Evolutionary conservation across 805 yeast genomes (phyloP).

Genomic region (Peterozyma toletana): DNA sequence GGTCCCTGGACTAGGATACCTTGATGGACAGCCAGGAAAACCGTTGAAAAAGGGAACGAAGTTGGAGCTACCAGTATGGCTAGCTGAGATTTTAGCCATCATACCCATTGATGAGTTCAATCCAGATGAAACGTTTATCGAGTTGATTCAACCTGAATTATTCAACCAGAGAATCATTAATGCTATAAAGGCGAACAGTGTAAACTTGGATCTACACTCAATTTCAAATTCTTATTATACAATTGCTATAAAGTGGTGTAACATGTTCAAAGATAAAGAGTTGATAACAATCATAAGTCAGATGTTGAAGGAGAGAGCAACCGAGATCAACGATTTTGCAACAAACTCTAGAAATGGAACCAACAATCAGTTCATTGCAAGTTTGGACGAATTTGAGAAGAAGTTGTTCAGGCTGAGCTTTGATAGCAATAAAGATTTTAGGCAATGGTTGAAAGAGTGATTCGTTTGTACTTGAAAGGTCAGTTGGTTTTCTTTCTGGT

Average conservation of each 20-base stretch:
- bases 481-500: no score
- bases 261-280: conserved; percentile 59
- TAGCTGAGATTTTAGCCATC: conserved; percentile 71
- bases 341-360: conserved; percentile 28
- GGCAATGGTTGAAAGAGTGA: background rate
- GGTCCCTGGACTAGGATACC: conserved; percentile 82
- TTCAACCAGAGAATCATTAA: conserved; percentile 61
- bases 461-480: no score
- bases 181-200: conserved; percentile 72
- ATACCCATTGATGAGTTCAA: conserved; percentile 22
- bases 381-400: conserved; percentile 75
- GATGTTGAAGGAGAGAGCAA: conserved; percentile 59
- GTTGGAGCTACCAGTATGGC: conserved; percentile 82
- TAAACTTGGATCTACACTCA: conserved; percentile 57
- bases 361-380: conserved; percentile 40
- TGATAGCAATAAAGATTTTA: background rate
- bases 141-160: conserved; percentile 64
- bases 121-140: conserved; percentile 44
- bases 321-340: conserved; percentile 68
- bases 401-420: conserved; percentile 30
- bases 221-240: conserved; percentile 62
- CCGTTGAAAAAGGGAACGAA: conserved; percentile 51
- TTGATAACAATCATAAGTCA: conserved; percentile 37
- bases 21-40: conserved; percentile 72
- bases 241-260: conserved; percentile 71